A percentile compares a stretch with the other conserved stretches of the same genome.
phyloP scores from a whole-genome alignment of 2,329 filamentous ascomycete species.

The Lomentospora prolificans region DNA sequence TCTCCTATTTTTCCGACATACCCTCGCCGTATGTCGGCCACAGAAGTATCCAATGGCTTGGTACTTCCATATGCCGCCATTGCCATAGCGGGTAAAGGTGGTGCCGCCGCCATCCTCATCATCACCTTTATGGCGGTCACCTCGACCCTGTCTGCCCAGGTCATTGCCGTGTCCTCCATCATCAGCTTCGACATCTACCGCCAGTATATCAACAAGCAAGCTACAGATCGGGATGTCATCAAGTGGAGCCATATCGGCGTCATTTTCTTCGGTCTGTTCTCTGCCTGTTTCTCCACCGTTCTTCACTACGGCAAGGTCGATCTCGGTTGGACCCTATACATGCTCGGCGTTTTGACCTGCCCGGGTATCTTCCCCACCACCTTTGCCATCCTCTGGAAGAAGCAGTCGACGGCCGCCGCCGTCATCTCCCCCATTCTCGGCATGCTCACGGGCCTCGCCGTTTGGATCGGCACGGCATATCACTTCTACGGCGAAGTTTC shows the following conservation, averaged over 20 bases:
- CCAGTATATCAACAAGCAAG: constrained; percentile 34
- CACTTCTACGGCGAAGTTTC: constrained; percentile 35
- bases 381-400: constrained; percentile 42
- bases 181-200: constrained; percentile 45
- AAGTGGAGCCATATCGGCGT: constrained; percentile 42
- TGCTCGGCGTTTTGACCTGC: constrained; percentile 43
- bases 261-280: constrained; percentile 40
- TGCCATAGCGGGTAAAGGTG: constrained; percentile 59
- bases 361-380: constrained; percentile 43
- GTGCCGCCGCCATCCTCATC: constrained; percentile 57
- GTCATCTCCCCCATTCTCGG: constrained; percentile 40
- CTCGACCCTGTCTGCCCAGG: constrained; percentile 39
- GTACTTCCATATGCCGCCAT: constrained; percentile 62
- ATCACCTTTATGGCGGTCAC: constrained; percentile 73
- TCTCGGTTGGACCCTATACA: constrained; percentile 43
- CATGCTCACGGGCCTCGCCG: constrained; percentile 37
- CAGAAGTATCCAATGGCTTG: constrained; percentile 57
- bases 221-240: constrained; percentile 38
- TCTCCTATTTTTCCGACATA: constrained; percentile 42
- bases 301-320: constrained; percentile 44
- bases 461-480: constrained; percentile 41
- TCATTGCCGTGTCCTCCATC: constrained; percentile 43
- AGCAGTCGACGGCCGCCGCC: constrained; percentile 37
- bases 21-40: constrained; percentile 42
- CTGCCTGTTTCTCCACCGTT: constrained; percentile 40